phyloP scores from a whole-genome alignment of 352 stramenopile genomes.

The Pythium guiyangense region DNA sequence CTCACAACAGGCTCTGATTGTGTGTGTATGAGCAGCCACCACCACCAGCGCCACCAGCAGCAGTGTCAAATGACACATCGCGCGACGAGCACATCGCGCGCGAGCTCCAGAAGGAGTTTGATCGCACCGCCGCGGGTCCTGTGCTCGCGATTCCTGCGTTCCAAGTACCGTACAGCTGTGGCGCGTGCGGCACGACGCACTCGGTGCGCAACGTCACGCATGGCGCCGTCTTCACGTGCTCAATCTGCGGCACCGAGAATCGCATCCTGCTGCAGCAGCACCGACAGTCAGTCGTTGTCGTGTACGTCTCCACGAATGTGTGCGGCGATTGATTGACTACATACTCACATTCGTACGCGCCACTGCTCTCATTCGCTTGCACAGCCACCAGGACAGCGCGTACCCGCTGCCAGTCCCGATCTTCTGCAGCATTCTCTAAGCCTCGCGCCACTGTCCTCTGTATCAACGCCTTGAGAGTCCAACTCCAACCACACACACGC shows the following conservation, averaged over 20 bases:
- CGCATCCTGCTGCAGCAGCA: slow-evolving; percentile 49
- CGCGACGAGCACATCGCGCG: slow-evolving; percentile 50
- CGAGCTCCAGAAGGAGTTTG: slow-evolving; percentile 46
- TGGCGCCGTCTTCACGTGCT: slow-evolving; percentile 56
- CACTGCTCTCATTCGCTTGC: not conserved
- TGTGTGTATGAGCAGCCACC: not conserved
- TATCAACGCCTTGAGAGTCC: not conserved
- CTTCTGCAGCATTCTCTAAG: slow-evolving; percentile 42
- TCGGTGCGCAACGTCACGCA: slow-evolving; percentile 56
- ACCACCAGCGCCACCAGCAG: not conserved
- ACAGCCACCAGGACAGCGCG: slow-evolving; percentile 16
- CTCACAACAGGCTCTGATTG: no score
- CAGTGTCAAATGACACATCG: slow-evolving; percentile 19
- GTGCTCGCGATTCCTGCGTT: slow-evolving; percentile 36
- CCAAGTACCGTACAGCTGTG: slow-evolving; percentile 59
- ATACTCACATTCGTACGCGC: not conserved
- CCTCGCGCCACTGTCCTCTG: not conserved
- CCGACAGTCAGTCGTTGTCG: slow-evolving; percentile 31
- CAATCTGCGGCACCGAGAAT: slow-evolving; percentile 47
- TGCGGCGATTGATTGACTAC: not conserved
- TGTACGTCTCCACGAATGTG: slow-evolving; percentile 27
- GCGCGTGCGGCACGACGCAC: slow-evolving; percentile 53
- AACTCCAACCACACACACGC: no score
- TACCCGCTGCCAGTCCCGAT: slow-evolving; percentile 60
- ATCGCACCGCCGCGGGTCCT: slow-evolving; percentile 23